These are phyloP conservation scores for Ichthyophonus hoferi DNA, from an alignment of 208 protist genomes.

Conservation along the genomic window DNA sequence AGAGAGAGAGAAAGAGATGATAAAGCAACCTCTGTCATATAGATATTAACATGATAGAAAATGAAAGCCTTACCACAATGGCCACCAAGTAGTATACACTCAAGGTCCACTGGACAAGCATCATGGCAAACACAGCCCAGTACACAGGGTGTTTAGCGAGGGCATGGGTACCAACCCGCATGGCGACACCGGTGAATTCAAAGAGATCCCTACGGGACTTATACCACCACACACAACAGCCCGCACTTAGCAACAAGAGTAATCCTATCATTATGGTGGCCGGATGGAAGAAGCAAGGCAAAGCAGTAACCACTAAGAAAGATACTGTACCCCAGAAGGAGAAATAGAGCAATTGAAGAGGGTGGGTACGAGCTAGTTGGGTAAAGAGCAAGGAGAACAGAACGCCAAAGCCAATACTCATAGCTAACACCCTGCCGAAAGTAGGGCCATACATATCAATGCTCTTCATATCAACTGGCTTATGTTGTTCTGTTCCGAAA, in stretches of 20 bases:
- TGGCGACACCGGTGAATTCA: background rate
- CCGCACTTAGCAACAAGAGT: background rate
- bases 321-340: background rate
- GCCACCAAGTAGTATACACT: background rate
- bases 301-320: background rate
- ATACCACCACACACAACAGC: background rate
- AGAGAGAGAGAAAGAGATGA: background rate
- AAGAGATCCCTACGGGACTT: background rate
- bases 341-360: background rate
- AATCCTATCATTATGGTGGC: background rate
- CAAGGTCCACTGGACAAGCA: background rate
- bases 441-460: background rate
- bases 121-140: background rate
- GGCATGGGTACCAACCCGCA: background rate
- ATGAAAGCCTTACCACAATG: background rate
- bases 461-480: background rate
- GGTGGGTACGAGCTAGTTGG: background rate
- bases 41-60: too few species aligned
- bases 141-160: background rate
- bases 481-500: background rate
- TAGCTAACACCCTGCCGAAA: background rate
- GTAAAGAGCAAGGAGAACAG: background rate
- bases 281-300: background rate
- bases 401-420: background rate
- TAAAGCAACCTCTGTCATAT: too few species aligned